phyloP scores from a whole-genome alignment of 306 rosid species.

The Vigna reflexopilosa region DNA sequence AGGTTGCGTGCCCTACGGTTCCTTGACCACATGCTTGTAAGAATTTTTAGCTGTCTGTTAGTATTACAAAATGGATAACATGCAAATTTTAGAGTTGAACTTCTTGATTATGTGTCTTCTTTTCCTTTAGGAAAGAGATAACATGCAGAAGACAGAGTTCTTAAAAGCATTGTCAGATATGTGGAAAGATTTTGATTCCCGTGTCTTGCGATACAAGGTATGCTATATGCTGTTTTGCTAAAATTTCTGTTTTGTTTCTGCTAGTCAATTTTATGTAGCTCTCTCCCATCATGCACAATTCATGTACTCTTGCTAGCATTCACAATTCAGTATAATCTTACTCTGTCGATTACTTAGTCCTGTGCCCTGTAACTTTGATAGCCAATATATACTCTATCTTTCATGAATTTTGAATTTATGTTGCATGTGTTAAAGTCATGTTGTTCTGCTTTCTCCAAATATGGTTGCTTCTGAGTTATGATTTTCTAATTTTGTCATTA shows the following conservation, averaged over 20 bases:
- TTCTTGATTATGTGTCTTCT: conserved; percentile 33
- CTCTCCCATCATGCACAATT: conserved; percentile 20
- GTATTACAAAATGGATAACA: conserved; percentile 20
- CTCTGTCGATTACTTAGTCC: conserved; percentile 7
- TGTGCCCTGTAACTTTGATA: background rate
- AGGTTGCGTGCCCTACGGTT: conserved; percentile 99
- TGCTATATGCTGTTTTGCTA: conserved; percentile 47
- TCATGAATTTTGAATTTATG: conserved; percentile 19
- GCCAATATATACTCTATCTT: conserved; percentile 5
- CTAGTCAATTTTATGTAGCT: conserved; percentile 34
- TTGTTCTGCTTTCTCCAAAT: background rate
- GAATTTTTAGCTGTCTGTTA: conserved; percentile 52
- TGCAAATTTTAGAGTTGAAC: conserved; percentile 36
- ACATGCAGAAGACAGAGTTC: conserved; percentile 98
- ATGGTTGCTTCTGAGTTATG: conserved; percentile 7
- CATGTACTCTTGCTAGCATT: background rate
- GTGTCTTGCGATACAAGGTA: conserved; percentile 95
- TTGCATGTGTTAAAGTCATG: background rate
- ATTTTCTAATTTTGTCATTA: conserved; percentile 29
- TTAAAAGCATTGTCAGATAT: conserved; percentile 93
- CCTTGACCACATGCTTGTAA: conserved; percentile 99
- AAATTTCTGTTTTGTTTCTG: conserved; percentile 30
- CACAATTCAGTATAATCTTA: conserved; percentile 14
- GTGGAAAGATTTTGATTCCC: conserved; percentile 99
- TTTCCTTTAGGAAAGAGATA: conserved; percentile 92